Conservation (phyloP, 2,329 filamentous ascomycete species). For the Elsinoe necatrix region DNA sequence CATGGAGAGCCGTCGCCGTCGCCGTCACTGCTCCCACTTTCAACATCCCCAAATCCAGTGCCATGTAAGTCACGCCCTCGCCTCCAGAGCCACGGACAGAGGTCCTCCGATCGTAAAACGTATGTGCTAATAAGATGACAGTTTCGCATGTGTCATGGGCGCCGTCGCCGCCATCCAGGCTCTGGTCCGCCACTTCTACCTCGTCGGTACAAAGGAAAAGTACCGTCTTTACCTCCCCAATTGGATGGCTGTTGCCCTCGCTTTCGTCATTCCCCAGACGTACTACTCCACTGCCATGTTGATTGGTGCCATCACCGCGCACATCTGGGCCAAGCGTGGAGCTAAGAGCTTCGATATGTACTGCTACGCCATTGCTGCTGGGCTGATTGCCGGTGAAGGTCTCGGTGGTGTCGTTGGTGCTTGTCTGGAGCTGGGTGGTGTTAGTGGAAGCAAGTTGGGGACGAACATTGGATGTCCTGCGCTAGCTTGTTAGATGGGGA, state of each 20-base stretch:
- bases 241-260: constrained; percentile 50
- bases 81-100: background rate
- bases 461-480: constrained; percentile 32
- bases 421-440: constrained; percentile 34
- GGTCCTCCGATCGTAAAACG: no score
- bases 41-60: constrained; percentile 44
- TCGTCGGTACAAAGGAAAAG: constrained; percentile 42
- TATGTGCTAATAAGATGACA: no score
- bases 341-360: constrained; percentile 42
- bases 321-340: constrained; percentile 45
- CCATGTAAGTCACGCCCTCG: constrained; percentile 25
- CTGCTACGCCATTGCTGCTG: constrained; percentile 49
- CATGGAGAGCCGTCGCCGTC: constrained; percentile 55
- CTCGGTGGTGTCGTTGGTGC: constrained; percentile 52
- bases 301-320: constrained; percentile 44
- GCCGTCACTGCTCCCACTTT: constrained; percentile 49
- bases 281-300: constrained; percentile 48
- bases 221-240: constrained; percentile 47
- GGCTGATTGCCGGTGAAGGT: constrained; percentile 53
- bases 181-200: constrained; percentile 44
- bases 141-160: constrained; percentile 42
- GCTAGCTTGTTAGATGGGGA: constrained; percentile 16
- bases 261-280: constrained; percentile 48
- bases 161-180: constrained; percentile 39
- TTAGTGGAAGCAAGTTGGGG: constrained; percentile 32